Evolutionary conservation across 2,329 filamentous ascomycete genomes (phyloP).

Genomic region (Penicillium sp.): DNA sequence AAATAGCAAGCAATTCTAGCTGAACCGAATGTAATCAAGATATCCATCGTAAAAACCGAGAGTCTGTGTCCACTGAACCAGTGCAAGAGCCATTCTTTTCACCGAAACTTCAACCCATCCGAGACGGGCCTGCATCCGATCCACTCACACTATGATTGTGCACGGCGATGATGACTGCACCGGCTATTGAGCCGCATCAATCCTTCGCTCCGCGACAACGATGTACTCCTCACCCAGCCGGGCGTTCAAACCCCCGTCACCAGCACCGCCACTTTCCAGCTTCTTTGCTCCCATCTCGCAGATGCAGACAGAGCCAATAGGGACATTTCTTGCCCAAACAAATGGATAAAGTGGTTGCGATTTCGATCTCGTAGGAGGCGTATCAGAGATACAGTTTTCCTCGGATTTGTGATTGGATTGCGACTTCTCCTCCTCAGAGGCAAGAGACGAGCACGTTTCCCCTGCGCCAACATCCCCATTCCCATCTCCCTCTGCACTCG

Average conservation of each 20-base stretch:
- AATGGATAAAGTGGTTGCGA: slow-evolving; percentile 33
- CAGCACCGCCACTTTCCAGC: slow-evolving; percentile 40
- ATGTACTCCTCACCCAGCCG: slow-evolving; percentile 49
- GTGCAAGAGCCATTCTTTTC: too few relatives aligned
- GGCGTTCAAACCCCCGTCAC: slow-evolving; percentile 35
- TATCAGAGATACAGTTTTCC: not conserved
- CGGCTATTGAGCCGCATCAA: slow-evolving; percentile 13
- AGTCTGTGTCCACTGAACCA: too few relatives aligned
- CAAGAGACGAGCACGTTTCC: too few relatives aligned
- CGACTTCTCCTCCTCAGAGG: too few relatives aligned
- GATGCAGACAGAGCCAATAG: slow-evolving; percentile 66
- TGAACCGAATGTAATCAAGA: too few relatives aligned
- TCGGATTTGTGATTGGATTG: not conserved
- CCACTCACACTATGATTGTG: not conserved
- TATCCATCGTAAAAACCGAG: too few relatives aligned
- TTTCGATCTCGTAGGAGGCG: not conserved
- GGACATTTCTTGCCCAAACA: slow-evolving; percentile 64
- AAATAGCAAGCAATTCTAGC: slow-evolving; percentile 7
- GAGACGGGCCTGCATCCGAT: slow-evolving; percentile 1
- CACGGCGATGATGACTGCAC: not conserved
- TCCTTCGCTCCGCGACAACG: slow-evolving; percentile 39
- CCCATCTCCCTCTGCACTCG: not conserved
- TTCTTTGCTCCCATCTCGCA: slow-evolving; percentile 84
- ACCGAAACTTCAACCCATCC: not conserved
- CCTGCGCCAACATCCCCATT: too few relatives aligned